Evolutionary conservation across 257 asterid genomes (phyloP), one percentile per base, ranked within the genome.

Genomic region (Lavandula angustifolia): DNA sequence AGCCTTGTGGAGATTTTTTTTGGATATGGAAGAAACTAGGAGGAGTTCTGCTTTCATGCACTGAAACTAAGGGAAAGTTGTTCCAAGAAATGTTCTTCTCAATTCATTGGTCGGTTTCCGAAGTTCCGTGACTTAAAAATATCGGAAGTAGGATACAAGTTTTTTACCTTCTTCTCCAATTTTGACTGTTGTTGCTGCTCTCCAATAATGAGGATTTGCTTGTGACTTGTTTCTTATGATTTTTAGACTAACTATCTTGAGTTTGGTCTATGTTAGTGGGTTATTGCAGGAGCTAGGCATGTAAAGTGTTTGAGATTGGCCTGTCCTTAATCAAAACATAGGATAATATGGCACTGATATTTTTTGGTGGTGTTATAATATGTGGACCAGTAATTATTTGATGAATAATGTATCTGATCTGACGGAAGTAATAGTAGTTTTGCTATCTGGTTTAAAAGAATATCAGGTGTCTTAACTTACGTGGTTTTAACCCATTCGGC

Each of bases 391-490:
- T 47, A 38, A 38, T 61, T 11, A 11, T 70, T 37, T 46, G 22
- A 54, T 34, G 42, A 35, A 5, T 51, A 42, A 35, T 61, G 27
- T 22, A 22, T 22, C 2, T 22, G 1, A 22, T 22, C 1, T 22
- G 27, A 22, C 2, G 27, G 27, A 22, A 22, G 27, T 22, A 22
- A 22, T 22, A 22, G 27, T 22, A 22, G 27, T 22, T 32, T 66
- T 29, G 32, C 73, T 54, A 34, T 52, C 42, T 33, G 14, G 54
- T 44, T 51, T 62, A 33, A 60, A 55, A 27, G 11, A 71, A 74
- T 31, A 42, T 48, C 53, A 7, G 9, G 41, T 59, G 41, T 59
- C 22, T 60, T 0, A 29, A 63, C 31, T 54, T 34, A 51, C 34
- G 14, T 46, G 22, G 74, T 37, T 60, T 58, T 56, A 7, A 12